phyloP scores from a whole-genome alignment of 2,329 filamentous ascomycete genomes.

The Dryadomyces quercus-mongolicae region DNA sequence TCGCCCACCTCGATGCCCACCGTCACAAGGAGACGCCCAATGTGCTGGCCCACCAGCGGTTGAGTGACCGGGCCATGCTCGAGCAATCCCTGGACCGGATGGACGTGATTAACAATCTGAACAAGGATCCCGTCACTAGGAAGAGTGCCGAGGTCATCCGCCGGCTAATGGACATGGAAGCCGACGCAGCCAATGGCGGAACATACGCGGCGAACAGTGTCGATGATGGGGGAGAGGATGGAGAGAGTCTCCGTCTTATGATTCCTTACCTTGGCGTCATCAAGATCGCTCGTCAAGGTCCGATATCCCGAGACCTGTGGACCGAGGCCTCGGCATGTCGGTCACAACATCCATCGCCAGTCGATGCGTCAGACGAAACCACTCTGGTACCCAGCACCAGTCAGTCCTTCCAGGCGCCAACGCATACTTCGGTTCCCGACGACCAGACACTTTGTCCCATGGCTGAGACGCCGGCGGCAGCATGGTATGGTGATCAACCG shows the following conservation, averaged over 20 bases:
- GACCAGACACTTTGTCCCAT: too few species aligned
- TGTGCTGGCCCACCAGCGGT: slow-evolving; percentile 27
- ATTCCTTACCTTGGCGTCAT: slow-evolving; percentile 30
- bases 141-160: slow-evolving; percentile 21
- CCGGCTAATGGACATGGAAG: slow-evolving; percentile 26
- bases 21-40: slow-evolving; percentile 2
- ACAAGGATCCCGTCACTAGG: slow-evolving; percentile 11
- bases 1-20: slow-evolving; percentile 24
- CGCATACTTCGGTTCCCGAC: too few species aligned
- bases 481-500: neutral
- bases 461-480: neutral
- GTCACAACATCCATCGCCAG: too few species aligned
- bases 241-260: slow-evolving; percentile 16
- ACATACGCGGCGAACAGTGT: neutral
- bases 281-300: slow-evolving; percentile 14
- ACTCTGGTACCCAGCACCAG: too few species aligned
- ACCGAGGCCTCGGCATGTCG: too few species aligned
- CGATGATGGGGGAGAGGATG: neutral
- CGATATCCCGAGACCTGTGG: slow-evolving; percentile 2
- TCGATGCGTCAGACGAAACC: too few species aligned
- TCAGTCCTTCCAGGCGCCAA: too few species aligned
- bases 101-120: slow-evolving; percentile 14
- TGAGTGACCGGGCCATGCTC: slow-evolving; percentile 27
- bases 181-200: neutral
- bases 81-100: slow-evolving; percentile 24